These are phyloP conservation scores for Zygoascus hellenicus DNA, from an alignment of 1,139 yeast species.

Conservation along the genomic window DNA sequence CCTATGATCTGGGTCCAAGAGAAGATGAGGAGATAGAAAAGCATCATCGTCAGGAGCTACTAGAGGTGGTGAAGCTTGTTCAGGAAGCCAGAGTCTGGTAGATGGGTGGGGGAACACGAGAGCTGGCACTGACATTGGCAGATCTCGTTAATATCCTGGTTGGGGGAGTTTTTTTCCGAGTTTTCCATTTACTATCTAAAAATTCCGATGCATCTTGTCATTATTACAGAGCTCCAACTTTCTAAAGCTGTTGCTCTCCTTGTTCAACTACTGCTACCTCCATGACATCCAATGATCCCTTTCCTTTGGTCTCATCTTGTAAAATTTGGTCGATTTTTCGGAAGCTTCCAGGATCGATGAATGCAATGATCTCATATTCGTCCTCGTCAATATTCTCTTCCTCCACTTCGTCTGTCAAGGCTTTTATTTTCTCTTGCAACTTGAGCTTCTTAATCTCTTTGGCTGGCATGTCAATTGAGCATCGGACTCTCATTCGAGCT, in stretches of 20 bases:
- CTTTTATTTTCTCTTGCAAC: slow-evolving; percentile 47
- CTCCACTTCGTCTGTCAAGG: slow-evolving; percentile 49
- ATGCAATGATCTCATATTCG: slow-evolving; percentile 56
- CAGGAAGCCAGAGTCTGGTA: slow-evolving; percentile 35
- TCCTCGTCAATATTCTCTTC: slow-evolving; percentile 43
- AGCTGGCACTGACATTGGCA: too few species aligned
- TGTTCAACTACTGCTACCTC: slow-evolving; percentile 86
- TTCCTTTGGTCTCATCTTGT: slow-evolving; percentile 46
- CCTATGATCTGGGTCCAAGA: slow-evolving; percentile 30
- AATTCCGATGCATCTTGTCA: background rate
- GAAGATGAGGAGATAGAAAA: slow-evolving; percentile 21
- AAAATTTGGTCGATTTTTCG: slow-evolving; percentile 61
- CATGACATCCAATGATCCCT: slow-evolving; percentile 72
- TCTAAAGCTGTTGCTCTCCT: slow-evolving; percentile 35
- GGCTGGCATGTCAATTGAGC: slow-evolving; percentile 38
- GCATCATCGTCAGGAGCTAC: slow-evolving; percentile 30
- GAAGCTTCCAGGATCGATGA: slow-evolving; percentile 35
- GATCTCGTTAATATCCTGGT: too few species aligned
- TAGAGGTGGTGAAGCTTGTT: slow-evolving; percentile 31
- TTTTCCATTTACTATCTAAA: background rate
- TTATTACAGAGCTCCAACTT: background rate
- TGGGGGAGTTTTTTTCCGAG: too few species aligned
- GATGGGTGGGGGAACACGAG: slow-evolving; percentile 1
- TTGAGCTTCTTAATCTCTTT: slow-evolving; percentile 43
- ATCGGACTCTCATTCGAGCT: slow-evolving; percentile 83